phyloP scores from a whole-genome alignment of 768 basidiomycete genomes.

The Boletus rubropictus region DNA sequence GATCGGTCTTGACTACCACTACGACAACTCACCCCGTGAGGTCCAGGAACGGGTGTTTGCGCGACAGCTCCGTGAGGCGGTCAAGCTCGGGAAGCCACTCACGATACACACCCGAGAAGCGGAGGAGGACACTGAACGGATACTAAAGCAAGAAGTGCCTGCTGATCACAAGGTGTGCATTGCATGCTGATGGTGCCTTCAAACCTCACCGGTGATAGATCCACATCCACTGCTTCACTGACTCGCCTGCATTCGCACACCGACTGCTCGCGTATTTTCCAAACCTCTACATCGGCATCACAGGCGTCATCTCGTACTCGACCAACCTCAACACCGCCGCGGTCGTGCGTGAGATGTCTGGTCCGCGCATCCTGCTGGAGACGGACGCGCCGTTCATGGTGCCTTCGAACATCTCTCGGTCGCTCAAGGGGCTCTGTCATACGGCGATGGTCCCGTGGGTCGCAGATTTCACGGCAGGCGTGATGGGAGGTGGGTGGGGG shows the following conservation, averaged over 20 bases:
- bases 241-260: conserved; percentile 66
- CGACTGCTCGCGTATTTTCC: conserved; percentile 72
- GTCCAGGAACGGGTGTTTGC: conserved; percentile 61
- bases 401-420: conserved; percentile 63
- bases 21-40: conserved; percentile 68
- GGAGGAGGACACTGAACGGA: conserved; percentile 73
- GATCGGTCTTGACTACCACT: conserved; percentile 83
- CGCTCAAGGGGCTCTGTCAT: conserved; percentile 60
- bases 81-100: conserved; percentile 65
- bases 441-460: conserved; percentile 85
- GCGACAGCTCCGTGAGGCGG: conserved; percentile 63
- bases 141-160: conserved; percentile 73
- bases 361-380: conserved; percentile 60
- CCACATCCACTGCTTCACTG: conserved; percentile 87
- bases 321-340: conserved; percentile 67
- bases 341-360: conserved; percentile 53
- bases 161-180: conserved; percentile 53
- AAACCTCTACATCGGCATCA: conserved; percentile 79
- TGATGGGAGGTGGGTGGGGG: conserved; percentile 42
- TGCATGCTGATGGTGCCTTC: neutral
- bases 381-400: conserved; percentile 89
- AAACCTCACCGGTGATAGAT: conserved; percentile 39
- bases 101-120: conserved; percentile 87
- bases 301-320: conserved; percentile 79
- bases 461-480: conserved; percentile 61